Base-by-base conservation (phyloP, 768 basidiomycete species). In the Sporobolomyces roseus region DNA sequence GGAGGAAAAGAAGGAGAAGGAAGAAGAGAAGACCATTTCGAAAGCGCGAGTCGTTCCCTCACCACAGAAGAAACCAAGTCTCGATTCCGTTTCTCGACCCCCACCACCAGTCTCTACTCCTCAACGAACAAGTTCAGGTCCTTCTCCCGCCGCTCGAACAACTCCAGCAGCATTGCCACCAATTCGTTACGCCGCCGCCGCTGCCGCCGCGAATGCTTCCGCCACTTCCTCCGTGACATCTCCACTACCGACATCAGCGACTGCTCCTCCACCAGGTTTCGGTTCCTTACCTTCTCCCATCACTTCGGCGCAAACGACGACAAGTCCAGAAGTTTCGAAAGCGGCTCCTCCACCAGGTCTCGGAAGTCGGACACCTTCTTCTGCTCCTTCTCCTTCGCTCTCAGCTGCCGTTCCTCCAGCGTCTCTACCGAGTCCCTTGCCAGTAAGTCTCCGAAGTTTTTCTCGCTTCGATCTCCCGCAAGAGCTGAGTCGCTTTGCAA, bases 141-240 rank as follows among this genome's bases (percentile, higher is more conserved):
- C 62, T 0, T 27, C 33, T 8, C 66, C 71, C 4, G 68, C 61
- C 3, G 49, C 75, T 0, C 61, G 70, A 8, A 19, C 76, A 23
- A 68, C 74, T 7, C 64, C 77, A 6, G 74, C 75, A 1, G 62
- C 78, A 27, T 78, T 90, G 64, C 88, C 91, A 50, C 88, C 91
- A 17, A 89, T 93, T 76, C 84, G 89, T 56, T 96, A 96, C 77
- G 88, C 94, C 36, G 85, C 91, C n/a, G 92, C 91, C 0, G 93
- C 92, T 3, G 93, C 91, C 1, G 84, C 84, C 9, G 36, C 54
- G 8, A 82, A 84, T 27, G 66, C 54, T 0, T 38, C 59, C 16
- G 14, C 66, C 19, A 25, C 70, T 1, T 52, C 58, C 10, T 19
- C 62, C 41, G 46, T 53, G 46, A 41, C 63, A 0, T 59, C 73